A percentile compares a stretch with the other conserved stretches of the same genome.
Evolutionary conservation across 177 flowering plant genomes (phyloP).

Genomic region (Vitis hybrid): DNA sequence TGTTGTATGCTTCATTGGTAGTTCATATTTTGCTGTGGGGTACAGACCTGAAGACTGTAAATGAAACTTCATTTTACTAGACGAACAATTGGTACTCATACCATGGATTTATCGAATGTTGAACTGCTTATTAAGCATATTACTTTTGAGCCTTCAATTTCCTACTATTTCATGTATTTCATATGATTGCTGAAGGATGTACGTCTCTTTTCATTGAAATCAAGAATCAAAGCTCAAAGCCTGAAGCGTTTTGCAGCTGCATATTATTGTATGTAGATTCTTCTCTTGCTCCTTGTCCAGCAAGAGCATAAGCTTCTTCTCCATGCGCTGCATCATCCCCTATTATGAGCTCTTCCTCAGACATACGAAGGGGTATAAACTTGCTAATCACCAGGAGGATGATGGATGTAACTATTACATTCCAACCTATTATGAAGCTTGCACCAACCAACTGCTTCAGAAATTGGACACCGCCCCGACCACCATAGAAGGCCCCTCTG

Average conservation of each 20-base stretch:
- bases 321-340: conserved; percentile 41
- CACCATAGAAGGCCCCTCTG: too few relatives aligned
- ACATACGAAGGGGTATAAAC: too few relatives aligned
- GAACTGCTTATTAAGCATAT: background rate
- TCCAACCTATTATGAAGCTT: too few relatives aligned
- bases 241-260: too few relatives aligned
- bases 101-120: background rate
- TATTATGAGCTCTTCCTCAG: conserved; percentile 15
- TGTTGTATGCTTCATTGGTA: background rate
- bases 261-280: background rate
- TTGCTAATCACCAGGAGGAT: too few relatives aligned
- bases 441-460: conserved; percentile 27
- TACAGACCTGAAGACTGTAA: background rate
- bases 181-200: too few relatives aligned
- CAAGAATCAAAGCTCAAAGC: too few relatives aligned
- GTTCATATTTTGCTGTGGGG: background rate
- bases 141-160: background rate
- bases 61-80: too few relatives aligned
- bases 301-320: conserved; percentile 35
- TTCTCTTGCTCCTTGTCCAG: conserved; percentile 19
- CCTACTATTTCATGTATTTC: too few relatives aligned
- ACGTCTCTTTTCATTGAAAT: too few relatives aligned
- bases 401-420: too few relatives aligned
- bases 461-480: conserved; percentile 9
- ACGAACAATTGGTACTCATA: background rate